Percentiles rank a stretch among this genome's conserved stretches.
These are phyloP conservation scores for Penicillium canariense DNA, from an alignment of 495 filamentous ascomycete genomes.

Conservation along the genomic window DNA sequence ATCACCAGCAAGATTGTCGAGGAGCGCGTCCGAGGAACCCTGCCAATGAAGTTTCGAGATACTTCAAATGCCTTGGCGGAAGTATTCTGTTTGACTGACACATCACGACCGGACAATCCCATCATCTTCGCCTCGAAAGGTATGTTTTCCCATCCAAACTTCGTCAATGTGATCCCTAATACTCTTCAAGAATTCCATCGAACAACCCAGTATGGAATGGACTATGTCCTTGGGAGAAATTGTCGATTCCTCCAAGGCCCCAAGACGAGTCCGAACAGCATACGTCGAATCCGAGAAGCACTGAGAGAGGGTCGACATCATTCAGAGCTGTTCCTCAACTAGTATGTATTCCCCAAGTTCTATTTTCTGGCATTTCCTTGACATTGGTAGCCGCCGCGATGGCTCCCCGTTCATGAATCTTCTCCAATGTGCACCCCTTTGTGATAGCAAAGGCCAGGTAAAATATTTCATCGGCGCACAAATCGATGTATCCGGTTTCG, in stretches of 20 bases:
- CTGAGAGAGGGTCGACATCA: slow-evolving; percentile 58
- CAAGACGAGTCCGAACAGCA: slow-evolving; percentile 48
- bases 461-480: slow-evolving; percentile 63
- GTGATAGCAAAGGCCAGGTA: slow-evolving; percentile 58
- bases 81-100: slow-evolving; percentile 76
- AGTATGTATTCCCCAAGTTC: slow-evolving; percentile 43
- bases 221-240: slow-evolving; percentile 58
- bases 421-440: slow-evolving; percentile 59
- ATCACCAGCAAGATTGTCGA: slow-evolving; percentile 39
- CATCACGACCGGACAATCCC: slow-evolving; percentile 68
- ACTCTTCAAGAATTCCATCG: slow-evolving; percentile 53
- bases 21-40: slow-evolving; percentile 33
- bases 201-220: slow-evolving; percentile 61
- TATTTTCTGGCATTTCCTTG: neutral
- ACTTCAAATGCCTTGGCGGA: slow-evolving; percentile 70
- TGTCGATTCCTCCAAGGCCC: slow-evolving; percentile 64
- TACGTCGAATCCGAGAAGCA: slow-evolving; percentile 55
- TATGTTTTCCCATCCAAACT: slow-evolving; percentile 27
- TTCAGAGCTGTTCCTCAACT: slow-evolving; percentile 67
- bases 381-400: slow-evolving; percentile 47
- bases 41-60: slow-evolving; percentile 45
- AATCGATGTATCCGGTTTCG: slow-evolving; percentile 56
- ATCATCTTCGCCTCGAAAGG: slow-evolving; percentile 78
- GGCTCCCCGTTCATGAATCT: slow-evolving; percentile 66
- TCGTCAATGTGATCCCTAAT: neutral